phyloP scores from a whole-genome alignment of 2,329 filamentous ascomycete species.

The Talaromyces sp. region DNA sequence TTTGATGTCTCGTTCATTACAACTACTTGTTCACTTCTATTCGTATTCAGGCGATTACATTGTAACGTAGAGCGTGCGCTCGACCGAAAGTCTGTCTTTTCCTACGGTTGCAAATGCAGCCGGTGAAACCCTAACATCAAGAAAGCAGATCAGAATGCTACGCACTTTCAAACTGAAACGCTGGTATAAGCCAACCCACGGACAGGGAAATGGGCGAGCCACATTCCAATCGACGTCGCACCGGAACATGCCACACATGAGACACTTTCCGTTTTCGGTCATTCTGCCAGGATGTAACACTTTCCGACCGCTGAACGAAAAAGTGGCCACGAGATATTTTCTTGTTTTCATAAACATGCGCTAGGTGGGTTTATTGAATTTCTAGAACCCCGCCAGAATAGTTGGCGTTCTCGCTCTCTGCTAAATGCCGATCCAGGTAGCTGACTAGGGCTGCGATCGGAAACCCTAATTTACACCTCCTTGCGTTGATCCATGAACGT shows the following conservation, averaged over 20 bases:
- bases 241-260: not conserved
- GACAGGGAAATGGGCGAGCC: not conserved
- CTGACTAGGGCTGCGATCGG: not conserved
- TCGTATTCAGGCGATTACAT: not conserved
- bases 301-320: not conserved
- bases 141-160: not conserved
- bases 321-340: not conserved
- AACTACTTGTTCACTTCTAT: not conserved
- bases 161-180: not conserved
- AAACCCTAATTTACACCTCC: not conserved
- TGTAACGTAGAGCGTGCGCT: not conserved
- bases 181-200: not conserved
- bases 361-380: not conserved
- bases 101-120: not conserved
- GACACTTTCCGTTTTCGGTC: not conserved
- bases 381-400: not conserved
- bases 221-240: not conserved
- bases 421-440: not conserved
- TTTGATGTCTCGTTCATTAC: not conserved
- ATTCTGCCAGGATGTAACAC: not conserved
- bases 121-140: not conserved
- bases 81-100: not conserved
- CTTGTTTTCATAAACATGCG: not conserved
- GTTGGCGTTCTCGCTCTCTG: not conserved
- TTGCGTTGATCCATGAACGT: not conserved